Evolutionary conservation across 495 filamentous ascomycete species (phyloP).

Genomic region (Penicillium soppii): DNA sequence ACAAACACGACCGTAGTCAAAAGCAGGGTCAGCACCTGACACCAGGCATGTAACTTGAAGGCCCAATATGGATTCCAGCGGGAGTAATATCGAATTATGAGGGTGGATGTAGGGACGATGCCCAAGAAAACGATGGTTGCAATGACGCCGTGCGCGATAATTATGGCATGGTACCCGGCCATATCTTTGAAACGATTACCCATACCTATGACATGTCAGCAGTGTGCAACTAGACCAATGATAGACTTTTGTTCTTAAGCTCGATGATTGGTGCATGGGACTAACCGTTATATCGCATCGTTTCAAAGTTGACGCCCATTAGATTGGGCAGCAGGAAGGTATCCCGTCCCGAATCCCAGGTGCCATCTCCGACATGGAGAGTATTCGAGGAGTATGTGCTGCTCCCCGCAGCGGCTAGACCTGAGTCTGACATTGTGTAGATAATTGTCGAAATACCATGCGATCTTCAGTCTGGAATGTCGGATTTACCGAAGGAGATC

Average conservation of each 20-base stretch:
- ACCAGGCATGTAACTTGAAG: constrained; percentile 79
- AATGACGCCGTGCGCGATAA: constrained; percentile 80
- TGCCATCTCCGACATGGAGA: constrained; percentile 85
- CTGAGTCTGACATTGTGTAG: constrained; percentile 42
- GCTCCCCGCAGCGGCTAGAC: constrained; percentile 73
- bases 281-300: constrained; percentile 94
- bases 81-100: constrained; percentile 74
- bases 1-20: constrained; percentile 29
- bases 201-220: constrained; percentile 64
- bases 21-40: constrained; percentile 69
- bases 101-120: constrained; percentile 74
- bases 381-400: constrained; percentile 81
- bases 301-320: constrained; percentile 83
- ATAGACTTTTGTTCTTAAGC: not conserved
- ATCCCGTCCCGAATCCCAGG: constrained; percentile 82
- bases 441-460: not conserved
- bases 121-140: constrained; percentile 86
- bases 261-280: not conserved
- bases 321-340: constrained; percentile 87
- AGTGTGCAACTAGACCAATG: not conserved
- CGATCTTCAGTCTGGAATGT: constrained; percentile 34
- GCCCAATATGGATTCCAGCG: constrained; percentile 61
- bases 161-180: constrained; percentile 72
- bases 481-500: constrained; percentile 44
- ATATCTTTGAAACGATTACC: constrained; percentile 80